A percentile compares a stretch with the other conserved stretches of the same genome.
Conservation (phyloP, 1,139 yeast species). For the Barnettozyma hawaiiensis region DNA sequence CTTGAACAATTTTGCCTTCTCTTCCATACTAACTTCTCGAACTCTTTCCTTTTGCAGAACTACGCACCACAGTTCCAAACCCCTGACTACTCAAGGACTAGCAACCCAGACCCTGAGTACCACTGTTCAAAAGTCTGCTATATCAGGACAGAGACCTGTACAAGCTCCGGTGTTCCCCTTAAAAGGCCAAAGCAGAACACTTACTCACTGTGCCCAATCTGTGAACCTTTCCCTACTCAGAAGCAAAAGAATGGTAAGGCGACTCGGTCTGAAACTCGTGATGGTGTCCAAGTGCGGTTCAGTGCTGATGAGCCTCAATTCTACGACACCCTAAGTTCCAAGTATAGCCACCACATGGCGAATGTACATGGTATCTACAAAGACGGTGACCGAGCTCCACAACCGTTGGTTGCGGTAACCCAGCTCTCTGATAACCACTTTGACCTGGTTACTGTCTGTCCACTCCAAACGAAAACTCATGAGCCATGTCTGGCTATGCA, state of each 20-base stretch:
- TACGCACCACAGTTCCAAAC: background rate
- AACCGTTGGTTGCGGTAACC: background rate
- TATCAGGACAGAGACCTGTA: background rate
- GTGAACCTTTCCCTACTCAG: conserved; percentile 3
- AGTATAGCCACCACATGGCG: conserved; percentile 10
- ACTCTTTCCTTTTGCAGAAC: background rate
- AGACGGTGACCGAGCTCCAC: conserved; percentile 1
- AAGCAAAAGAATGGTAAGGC: background rate
- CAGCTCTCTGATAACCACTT: background rate
- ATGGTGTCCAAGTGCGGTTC: conserved; percentile 1
- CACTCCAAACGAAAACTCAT: background rate
- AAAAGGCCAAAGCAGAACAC: conserved; percentile 6
- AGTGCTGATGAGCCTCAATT: conserved; percentile 7
- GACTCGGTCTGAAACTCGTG: conserved; percentile 2
- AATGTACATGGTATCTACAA: conserved; percentile 12
- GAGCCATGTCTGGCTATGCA: conserved; percentile 1
- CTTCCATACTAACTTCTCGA: background rate
- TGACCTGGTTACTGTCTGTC: conserved; percentile 1
- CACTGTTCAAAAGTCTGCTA: conserved; percentile 1
- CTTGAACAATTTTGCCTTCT: background rate
- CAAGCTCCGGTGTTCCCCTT: background rate
- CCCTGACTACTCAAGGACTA: background rate
- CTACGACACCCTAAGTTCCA: conserved; percentile 9
- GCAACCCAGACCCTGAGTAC: background rate
- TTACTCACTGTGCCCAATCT: conserved; percentile 7